These are phyloP conservation scores for Boletus vinaceobasis DNA, from an alignment of 768 basidiomycete species.

Conservation along the genomic window DNA sequence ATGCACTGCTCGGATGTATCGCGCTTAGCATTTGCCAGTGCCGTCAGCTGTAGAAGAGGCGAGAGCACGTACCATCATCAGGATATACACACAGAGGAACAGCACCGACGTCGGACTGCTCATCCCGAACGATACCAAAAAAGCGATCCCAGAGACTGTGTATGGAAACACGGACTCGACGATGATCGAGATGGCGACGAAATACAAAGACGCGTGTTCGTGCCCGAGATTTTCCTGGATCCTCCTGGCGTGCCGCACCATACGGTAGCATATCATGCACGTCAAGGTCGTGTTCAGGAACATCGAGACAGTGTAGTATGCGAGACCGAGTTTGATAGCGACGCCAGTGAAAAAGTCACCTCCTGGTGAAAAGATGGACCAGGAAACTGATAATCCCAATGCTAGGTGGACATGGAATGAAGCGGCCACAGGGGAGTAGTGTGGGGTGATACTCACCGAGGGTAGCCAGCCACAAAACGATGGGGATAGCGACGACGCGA, in stretches of 20 bases:
- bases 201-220: slow-evolving; percentile 18
- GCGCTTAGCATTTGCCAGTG: background rate
- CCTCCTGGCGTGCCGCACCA: slow-evolving; percentile 6
- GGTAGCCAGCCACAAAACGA: slow-evolving; percentile 21
- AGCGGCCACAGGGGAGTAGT: background rate
- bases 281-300: slow-evolving; percentile 19
- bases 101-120: slow-evolving; percentile 9
- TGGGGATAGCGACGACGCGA: slow-evolving; percentile 10
- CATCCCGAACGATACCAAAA: slow-evolving; percentile 19
- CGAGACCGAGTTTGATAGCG: slow-evolving; percentile 8
- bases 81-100: slow-evolving; percentile 11
- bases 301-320: slow-evolving; percentile 16
- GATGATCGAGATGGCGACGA: slow-evolving; percentile 6
- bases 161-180: slow-evolving; percentile 26
- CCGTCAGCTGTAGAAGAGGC: no score
- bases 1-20: slow-evolving; percentile 19
- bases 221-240: slow-evolving; percentile 11
- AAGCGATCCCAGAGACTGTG: slow-evolving; percentile 23
- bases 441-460: slow-evolving; percentile 12
- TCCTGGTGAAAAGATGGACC: slow-evolving; percentile 11
- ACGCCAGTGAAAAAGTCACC: slow-evolving; percentile 18
- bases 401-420: slow-evolving; percentile 7
- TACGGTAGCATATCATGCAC: slow-evolving; percentile 21
- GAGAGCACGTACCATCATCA: slow-evolving; percentile 19
- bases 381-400: slow-evolving; percentile 15